These are phyloP conservation scores for Fusarium liriodendri DNA, from an alignment of 2,329 filamentous ascomycete genomes.

Conservation along the genomic window DNA sequence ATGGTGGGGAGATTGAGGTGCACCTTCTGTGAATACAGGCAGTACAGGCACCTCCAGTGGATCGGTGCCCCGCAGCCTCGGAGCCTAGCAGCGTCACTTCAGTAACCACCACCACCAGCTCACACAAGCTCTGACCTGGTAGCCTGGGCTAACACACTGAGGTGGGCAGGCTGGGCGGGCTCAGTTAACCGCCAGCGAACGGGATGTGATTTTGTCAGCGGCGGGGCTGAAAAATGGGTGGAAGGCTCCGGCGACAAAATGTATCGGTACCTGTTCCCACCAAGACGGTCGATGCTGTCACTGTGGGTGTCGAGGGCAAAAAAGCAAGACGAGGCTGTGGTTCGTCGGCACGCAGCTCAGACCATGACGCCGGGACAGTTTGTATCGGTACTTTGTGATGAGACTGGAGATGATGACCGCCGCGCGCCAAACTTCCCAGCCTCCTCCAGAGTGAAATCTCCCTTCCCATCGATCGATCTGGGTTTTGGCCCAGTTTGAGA, in stretches of 20 bases:
- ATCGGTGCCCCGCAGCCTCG: constrained; percentile 32
- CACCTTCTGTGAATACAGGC: constrained; percentile 29
- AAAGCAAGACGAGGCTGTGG: constrained; percentile 6
- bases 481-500: background rate
- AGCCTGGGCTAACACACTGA: background rate
- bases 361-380: constrained; percentile 34
- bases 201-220: constrained; percentile 32
- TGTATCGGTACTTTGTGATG: constrained; percentile 29
- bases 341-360: background rate
- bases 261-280: constrained; percentile 27
- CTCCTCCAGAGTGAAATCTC: background rate
- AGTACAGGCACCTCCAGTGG: constrained; percentile 30
- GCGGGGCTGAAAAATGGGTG: constrained; percentile 16
- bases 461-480: background rate
- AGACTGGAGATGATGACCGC: constrained; percentile 2
- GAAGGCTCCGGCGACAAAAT: background rate
- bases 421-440: background rate
- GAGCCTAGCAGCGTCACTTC: constrained; percentile 5
- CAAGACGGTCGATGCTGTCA: constrained; percentile 19
- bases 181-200: background rate
- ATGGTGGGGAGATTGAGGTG: constrained; percentile 33
- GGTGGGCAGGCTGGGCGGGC: background rate
- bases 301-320: constrained; percentile 12
- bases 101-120: constrained; percentile 9
- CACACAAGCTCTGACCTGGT: background rate